Evolutionary conservation across 352 stramenopile species (phyloP), one percentile per base, ranked within the genome.

Genomic region (Phytophthora sansomeana): DNA sequence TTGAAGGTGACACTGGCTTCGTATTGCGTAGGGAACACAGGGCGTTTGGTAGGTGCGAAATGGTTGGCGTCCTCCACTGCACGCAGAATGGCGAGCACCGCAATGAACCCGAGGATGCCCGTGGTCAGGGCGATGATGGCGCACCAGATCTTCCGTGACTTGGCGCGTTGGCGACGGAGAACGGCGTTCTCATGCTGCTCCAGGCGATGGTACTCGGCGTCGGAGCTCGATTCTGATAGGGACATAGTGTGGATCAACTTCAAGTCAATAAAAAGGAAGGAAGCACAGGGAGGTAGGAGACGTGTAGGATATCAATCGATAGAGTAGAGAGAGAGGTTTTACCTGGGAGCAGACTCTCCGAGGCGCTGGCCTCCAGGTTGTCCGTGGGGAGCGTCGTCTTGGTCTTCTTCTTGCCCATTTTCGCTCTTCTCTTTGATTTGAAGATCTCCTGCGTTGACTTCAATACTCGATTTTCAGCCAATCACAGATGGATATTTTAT

Each of bases 1-100:
- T 92, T 87, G 57, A 97, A 81, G 0, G 83, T 95, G 16, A 97
- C 60, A 21, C 87, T 96, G 53, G 89, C 90, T 71, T 96, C 87
- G 58, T 96, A 97, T 60, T 94, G 85, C n/a, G 61, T 79, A 17
- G 90, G 87, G 54, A 96, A 96, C 6, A 75, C 50, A 8, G 87
- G 87, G 1, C 85, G 77, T 39, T 89, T 85, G 16, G 84, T 91
- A 11, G 88, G 88, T 5, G 80, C 67, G 14, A 93, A 72, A 53
- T 79, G 87, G 60, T 83, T 93, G 21, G 83, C 86, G 49, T 96
- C 81, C 56, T 93, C 80, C 35, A 94, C 86, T 6, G 85, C 88
- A 21, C 87, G 86, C 47, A 96, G 63, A 62, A 96, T 95, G 32
- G 88, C 87, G 33, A 96, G 68, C 33, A 92, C 74, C 10, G 77